Percentiles rank a stretch among this genome's conserved stretches.
phyloP scores from a whole-genome alignment of 768 basidiomycete species.

The Sarcomyxa edulis region DNA sequence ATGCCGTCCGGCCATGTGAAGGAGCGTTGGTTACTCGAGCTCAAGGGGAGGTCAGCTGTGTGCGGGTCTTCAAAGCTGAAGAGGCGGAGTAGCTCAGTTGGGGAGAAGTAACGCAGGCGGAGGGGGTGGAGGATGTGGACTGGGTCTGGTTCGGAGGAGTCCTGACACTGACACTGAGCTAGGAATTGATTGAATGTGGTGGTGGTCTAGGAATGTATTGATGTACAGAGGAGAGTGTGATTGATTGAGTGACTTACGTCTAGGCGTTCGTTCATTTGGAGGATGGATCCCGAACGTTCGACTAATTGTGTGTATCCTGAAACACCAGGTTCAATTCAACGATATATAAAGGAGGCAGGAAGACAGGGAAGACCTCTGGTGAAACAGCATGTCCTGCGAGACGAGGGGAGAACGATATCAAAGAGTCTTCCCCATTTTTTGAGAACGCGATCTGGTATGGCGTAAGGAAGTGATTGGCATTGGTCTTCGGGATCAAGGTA shows the following conservation, averaged over 20 bases:
- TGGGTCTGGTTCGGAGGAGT: too few relatives aligned
- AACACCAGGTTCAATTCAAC: not conserved
- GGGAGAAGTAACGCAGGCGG: conserved; percentile 71
- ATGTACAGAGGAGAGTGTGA: conserved; percentile 2
- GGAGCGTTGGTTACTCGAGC: not conserved
- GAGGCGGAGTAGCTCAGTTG: conserved; percentile 63
- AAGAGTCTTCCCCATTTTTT: conserved; percentile 75
- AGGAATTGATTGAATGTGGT: too few relatives aligned
- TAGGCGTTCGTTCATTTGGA: conserved; percentile 63
- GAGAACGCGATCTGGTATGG: conserved; percentile 58
- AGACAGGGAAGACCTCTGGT: conserved; percentile 59
- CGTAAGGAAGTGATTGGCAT: conserved; percentile 18
- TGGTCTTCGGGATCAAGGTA: conserved; percentile 34
- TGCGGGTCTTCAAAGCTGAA: conserved; percentile 47
- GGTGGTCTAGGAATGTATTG: conserved; percentile 44
- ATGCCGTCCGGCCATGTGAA: conserved; percentile 64
- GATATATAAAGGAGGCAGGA: not conserved
- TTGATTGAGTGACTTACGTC: conserved; percentile 40
- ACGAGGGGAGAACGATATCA: conserved; percentile 68
- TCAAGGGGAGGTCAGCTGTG: conserved; percentile 4
- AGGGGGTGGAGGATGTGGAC: conserved; percentile 54
- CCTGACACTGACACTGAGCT: too few relatives aligned
- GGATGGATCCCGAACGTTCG: conserved; percentile 71
- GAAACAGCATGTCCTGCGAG: conserved; percentile 69
- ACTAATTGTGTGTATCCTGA: conserved; percentile 73